Conservation (phyloP, 345 rosid genomes). For the Turnera subulata region DNA sequence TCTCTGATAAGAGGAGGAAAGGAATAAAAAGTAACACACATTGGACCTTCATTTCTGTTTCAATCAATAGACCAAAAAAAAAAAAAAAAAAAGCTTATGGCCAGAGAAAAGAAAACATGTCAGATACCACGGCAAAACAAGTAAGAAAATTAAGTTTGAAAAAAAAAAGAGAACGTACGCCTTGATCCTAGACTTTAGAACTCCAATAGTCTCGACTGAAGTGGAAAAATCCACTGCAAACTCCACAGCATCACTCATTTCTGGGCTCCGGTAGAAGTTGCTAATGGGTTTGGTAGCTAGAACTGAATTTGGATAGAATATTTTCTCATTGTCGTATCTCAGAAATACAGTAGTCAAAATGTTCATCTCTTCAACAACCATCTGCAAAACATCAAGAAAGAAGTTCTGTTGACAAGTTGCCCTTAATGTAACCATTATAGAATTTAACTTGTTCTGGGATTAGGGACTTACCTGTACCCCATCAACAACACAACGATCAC, state of each 20-base stretch:
- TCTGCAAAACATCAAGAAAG: constrained; percentile 31
- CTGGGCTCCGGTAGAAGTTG: constrained; percentile 71
- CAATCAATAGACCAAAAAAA: neutral
- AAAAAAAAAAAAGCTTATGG: neutral
- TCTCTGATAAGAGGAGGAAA: neutral
- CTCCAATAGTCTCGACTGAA: constrained; percentile 43
- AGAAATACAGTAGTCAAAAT: constrained; percentile 68
- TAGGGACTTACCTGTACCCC: constrained; percentile 45
- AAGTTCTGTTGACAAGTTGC: no score
- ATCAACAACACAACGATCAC: constrained; percentile 76
- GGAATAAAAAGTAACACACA: neutral
- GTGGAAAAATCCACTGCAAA: constrained; percentile 63
- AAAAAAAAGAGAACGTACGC: no score
- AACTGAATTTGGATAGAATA: constrained; percentile 73
- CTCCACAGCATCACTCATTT: constrained; percentile 63
- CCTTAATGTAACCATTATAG: no score
- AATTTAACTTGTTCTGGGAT: neutral
- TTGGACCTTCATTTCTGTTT: no score
- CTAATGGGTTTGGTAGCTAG: constrained; percentile 65
- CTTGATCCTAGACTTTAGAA: constrained; percentile 17
- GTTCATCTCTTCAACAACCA: constrained; percentile 82
- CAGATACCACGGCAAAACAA: no score
- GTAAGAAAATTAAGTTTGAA: no score
- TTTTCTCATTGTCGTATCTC: constrained; percentile 58
- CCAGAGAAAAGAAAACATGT: no score